Percentiles rank a stretch among this genome's conserved stretches.
Conservation (phyloP, 176 grass and related monocot species). For the Bromus sterilis region DNA sequence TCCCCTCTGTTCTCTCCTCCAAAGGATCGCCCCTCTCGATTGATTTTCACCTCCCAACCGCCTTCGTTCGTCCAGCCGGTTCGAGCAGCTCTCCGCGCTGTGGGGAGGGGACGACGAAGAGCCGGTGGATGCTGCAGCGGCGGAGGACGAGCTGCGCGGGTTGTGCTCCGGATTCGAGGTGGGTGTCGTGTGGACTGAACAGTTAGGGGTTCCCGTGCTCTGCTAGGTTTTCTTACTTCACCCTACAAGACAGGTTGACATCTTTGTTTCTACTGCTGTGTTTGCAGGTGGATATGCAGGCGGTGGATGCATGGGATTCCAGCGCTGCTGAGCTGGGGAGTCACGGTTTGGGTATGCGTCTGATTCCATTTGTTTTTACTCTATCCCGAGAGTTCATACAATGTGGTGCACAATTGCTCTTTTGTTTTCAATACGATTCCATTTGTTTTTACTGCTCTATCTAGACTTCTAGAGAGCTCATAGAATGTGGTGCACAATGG, state of each 20-base stretch:
- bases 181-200: background rate
- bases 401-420: background rate
- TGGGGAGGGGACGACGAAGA: constrained; percentile 2
- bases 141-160: constrained; percentile 8
- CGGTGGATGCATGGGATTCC: constrained; percentile 21
- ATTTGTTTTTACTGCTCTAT: no score
- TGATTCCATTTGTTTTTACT: background rate
- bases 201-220: background rate
- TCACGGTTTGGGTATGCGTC: constrained; percentile 38
- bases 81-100: constrained; percentile 34
- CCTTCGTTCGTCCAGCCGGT: constrained; percentile 38
- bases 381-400: background rate
- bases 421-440: no score
- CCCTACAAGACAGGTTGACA: background rate
- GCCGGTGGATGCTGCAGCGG: background rate
- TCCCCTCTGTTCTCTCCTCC: background rate
- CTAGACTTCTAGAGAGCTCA: background rate
- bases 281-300: constrained; percentile 26
- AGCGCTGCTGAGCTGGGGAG: background rate
- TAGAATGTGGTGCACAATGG: background rate
- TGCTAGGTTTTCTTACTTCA: background rate
- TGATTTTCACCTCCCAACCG: background rate
- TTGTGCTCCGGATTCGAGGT: constrained; percentile 41
- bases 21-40: background rate
- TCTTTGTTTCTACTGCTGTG: background rate